Base-by-base conservation (phyloP, 495 filamentous ascomycete genomes). In the Peziza echinospora region DNA sequence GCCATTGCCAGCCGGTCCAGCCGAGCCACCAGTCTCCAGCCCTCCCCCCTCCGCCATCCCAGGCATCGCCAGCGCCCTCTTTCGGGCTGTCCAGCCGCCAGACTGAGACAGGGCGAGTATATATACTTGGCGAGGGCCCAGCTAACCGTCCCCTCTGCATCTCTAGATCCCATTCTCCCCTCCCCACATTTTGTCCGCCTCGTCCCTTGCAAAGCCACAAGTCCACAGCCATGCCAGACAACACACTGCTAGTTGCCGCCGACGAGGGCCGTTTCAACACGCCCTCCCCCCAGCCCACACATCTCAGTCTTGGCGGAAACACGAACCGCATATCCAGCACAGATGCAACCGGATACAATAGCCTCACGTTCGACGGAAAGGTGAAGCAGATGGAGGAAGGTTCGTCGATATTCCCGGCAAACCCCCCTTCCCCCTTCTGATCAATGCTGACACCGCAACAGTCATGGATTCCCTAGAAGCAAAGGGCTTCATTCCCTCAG, bases 321-420 rank as follows among this genome's bases (percentile, higher is more conserved):
- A n/a, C n/a, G n/a, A 17, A 17, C 30, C 13, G 30, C 13, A 37
- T 37, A 37, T 11, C 30, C 30, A 37, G 30, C 6, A 37, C 30
- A 37, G 30, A 37, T 37, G 30, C 30, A 11, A 37, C 89, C 13
- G 89, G 89, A 53, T 97, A 97, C 64, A 76, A 93, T 49, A 86
- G 89, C 5, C 85, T 89, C 26, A 84, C 83, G 47, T 97, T 97
- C 52, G 79, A 84, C 65, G 91, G 91, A 53, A 94, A 93, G 64
- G 72, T 78, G 53, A 75, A 84, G 60, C 89, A 97, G 69, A 96
- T 93, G 79, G 76, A 82, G 57, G 69, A 78, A 53, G 83, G 83
- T 87, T 54, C 65, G 76, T 61, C 11, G n/a, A 30, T 34, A 22
- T 21, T 17, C 21, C 26, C 26, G 5, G 16, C 25, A 16, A n/a